Evolutionary conservation across 2,329 filamentous ascomycete genomes (phyloP).

Genomic region (Zymoseptoria brevis): DNA sequence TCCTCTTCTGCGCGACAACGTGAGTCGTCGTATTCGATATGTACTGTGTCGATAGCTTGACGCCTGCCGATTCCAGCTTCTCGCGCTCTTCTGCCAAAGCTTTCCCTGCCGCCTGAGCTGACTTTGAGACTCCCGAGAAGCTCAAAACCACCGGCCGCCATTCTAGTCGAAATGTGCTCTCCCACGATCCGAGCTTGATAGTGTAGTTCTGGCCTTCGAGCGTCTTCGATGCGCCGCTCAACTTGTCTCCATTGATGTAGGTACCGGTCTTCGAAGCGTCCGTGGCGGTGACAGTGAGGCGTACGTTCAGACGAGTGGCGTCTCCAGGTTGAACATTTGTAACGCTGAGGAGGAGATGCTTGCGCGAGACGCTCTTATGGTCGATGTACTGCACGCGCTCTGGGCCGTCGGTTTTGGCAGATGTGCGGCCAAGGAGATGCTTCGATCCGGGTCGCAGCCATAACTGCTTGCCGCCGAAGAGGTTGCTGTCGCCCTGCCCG

Average conservation of each 20-base stretch:
- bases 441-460: conserved; percentile 24
- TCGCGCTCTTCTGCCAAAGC: conserved; percentile 55
- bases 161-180: conserved; percentile 39
- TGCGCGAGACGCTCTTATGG: conserved; percentile 76
- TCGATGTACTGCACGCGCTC: conserved; percentile 56
- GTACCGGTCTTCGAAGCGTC: conserved; percentile 87
- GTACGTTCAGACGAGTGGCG: conserved; percentile 48
- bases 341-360: conserved; percentile 75
- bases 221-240: conserved; percentile 26
- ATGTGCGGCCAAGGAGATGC: conserved; percentile 56
- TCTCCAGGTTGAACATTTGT: conserved; percentile 56
- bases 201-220: conserved; percentile 46
- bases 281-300: conserved; percentile 64
- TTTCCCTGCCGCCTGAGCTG: conserved; percentile 38
- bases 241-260: conserved; percentile 53
- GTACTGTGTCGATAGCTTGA: conserved; percentile 75
- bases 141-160: conserved; percentile 78
- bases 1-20: conserved; percentile 80
- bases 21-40: conserved; percentile 67
- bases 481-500: conserved; percentile 46
- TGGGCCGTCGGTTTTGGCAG: conserved; percentile 39
- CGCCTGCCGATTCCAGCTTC: conserved; percentile 72
- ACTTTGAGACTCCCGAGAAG: conserved; percentile 64
- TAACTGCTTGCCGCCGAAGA: conserved; percentile 40
- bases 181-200: conserved; percentile 64